Evolutionary conservation across 495 filamentous ascomycete species (phyloP), one percentile per base, ranked within the genome.

Genomic region (Penicillium fimorum): DNA sequence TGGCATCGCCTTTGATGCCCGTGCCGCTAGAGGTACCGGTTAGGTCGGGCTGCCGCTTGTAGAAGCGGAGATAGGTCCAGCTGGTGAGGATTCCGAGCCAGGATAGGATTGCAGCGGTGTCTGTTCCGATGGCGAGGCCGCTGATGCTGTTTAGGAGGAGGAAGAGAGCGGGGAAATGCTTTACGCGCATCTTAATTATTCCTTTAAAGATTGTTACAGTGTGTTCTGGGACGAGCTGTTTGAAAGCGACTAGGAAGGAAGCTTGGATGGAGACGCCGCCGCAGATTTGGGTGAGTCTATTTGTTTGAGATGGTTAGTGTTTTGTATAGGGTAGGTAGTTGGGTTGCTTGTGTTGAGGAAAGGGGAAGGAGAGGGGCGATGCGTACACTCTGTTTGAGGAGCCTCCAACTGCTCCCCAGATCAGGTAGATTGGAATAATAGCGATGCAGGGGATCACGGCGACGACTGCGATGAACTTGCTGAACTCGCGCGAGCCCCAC

Each of bases 61-160:
- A 96, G 80, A 97, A 98, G 38, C 94, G 90, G 7, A 98, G 86
- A 70, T 97, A 98, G 38, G 86, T 92, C 95, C 95, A 98, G 72
- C 89, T 90, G 11, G 87, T 84, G 53, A 96, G 69, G 70, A 97
- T 88, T 53, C 90, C 94, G 57, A 87, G 82, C 80, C 88, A 82
- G 42, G 91, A 82, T 48, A 97, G 81, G 49, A 95, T 75, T 41
- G 92, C 78, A 29, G 90, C 88, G n/a, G 90, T 90, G 66, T 84
- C 82, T n/a, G 90, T 92, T 52, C 93, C 87, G 57, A 97, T 75
- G 13, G 92, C 69, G n/a, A 94, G 78, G 11, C 92, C 81, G 53
- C 86, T 87, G 30, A 97, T 73, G 5, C 87, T 81, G 54, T 89
- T 87, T 48, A 92, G 81, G 27, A 92, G 70, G 56, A 96, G 82